Evolutionary conservation across 805 yeast genomes (phyloP), one percentile per base, ranked within the genome.

Genomic region (Ogataea dorogensis): DNA sequence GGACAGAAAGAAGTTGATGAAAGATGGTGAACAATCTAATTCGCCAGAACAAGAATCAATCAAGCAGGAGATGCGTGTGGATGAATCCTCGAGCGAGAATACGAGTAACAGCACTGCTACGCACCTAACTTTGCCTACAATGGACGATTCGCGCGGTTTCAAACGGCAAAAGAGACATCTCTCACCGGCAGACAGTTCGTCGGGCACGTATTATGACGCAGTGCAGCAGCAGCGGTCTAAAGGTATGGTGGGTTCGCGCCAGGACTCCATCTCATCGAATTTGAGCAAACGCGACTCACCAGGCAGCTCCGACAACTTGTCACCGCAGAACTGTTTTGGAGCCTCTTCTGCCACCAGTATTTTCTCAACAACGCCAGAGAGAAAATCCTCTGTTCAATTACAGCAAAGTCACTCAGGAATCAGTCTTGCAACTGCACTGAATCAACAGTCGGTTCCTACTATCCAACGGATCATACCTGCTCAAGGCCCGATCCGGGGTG

Each of bases 401-500:
- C 34, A 34, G 18, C 25, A 15, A 16, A 26, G 23, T 10, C 40
- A 26, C 12, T 30, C 37, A 9, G 28, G 27, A 17, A 15, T 20
- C 17, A 22, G 24, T 13, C 37, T 22, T 9, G 25, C 26, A 4
- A 22, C 14, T 31, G 7, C 31, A 16, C 20, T 28, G n/a, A 17
- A 21, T 18, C 34, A 31, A 23, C 25, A 18, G 5, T 15, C 46
- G 25, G 27, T 53, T 19, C 94, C 94, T 1, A 56, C 72, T 0
- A 81, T 91, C 35, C 91, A 87, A 58, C 72, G 96, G 40, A 82
- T 93, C 8, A 89, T 93, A 40, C 99, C 99, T 1, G 82, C 94
- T 0, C 93, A 86, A 58, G 99, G 99, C 2, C 95, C 97, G 7
- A 75, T 88, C 9, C 73, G 96, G 45, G 99, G 99, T 47, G 99